Evolutionary conservation across 2,329 filamentous ascomycete species (phyloP), one percentile per base, ranked within the genome.

Genomic region (Orbilia oligospora): DNA sequence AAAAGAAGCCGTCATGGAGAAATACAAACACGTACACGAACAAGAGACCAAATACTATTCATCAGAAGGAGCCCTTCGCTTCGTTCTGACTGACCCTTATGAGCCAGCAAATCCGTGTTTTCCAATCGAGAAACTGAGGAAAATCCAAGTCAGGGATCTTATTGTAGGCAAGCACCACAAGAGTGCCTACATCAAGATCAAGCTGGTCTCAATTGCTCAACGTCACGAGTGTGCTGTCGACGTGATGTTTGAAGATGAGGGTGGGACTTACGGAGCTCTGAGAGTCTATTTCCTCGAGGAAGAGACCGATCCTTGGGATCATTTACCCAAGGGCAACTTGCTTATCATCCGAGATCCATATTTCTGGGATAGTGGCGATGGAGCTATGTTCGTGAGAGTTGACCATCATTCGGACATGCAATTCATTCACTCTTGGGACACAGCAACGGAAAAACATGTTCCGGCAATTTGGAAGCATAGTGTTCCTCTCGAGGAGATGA

Each of bases 111-210:
- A 72, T 38, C 55, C 61, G 9, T 41, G 38, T 20, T 56, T 65
- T 4, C 55, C 75, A 10, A 46, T 72, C 30, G 75, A 78, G 5
- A 78, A 72, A 36, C 16, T 78, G 24, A 78, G 44, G 33, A 78
- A 78, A 24, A 56, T 78, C 20, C 75, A 72, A 22, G 55, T 53
- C 5, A 72, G 71, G 36, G 75, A 78, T 44, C 63, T 78, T 0
- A 41, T 71, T 8, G 27, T 78, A 14, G 75, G 75, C 2, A 68
- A 65, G 14, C 68, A 63, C 9, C 75, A 78, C 22, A 65, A 24
- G 9, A 68, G 75, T 1, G 16, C 44, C 20, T 72, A 78, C 41
- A 38, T 78, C 2, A 78, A 72, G 30, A 49, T 72, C 8, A 55
- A 49, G 16, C 18, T 72, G 9, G 33, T 22, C 9, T 18, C 10